Conservation (phyloP, 106 monocot species). For the Agapanthus africanus region DNA sequence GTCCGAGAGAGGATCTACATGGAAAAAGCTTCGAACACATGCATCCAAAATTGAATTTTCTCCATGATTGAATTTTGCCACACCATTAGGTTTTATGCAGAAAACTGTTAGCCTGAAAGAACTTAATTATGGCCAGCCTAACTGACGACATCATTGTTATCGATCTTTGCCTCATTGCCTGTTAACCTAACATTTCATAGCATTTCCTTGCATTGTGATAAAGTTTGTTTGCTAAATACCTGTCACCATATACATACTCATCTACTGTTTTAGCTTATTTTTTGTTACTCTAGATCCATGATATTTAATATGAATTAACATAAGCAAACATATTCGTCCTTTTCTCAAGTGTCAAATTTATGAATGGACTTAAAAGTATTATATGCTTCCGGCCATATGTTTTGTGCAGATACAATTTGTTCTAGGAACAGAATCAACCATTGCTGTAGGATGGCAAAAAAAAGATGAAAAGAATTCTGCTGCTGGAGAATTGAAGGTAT, state of each 20-base stretch:
- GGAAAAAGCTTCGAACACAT: background rate
- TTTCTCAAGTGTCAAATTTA: background rate
- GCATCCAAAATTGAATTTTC: background rate
- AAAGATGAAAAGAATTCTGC: conserved; percentile 91
- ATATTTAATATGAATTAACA: background rate
- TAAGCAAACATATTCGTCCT: background rate
- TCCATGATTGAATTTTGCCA: background rate
- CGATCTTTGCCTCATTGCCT: background rate
- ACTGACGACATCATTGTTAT: background rate
- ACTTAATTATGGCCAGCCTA: background rate
- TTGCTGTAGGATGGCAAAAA: conserved; percentile 92
- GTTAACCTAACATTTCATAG: background rate
- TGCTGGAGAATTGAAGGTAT: conserved; percentile 85
- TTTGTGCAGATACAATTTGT: conserved; percentile 79
- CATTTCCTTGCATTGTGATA: background rate
- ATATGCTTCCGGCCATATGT: conserved; percentile 4
- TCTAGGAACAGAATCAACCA: conserved; percentile 78
- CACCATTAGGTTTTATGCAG: background rate
- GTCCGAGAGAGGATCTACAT: background rate
- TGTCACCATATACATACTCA: background rate
- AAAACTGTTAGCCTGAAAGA: background rate
- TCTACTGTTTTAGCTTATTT: background rate
- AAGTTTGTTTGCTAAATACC: background rate
- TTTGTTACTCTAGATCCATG: background rate
- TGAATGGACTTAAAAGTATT: background rate